A percentile compares a stretch with the other conserved stretches of the same genome.
Conservation (phyloP, 1,284 basidiomycete species). For the Apiotrichum gracile region DNA sequence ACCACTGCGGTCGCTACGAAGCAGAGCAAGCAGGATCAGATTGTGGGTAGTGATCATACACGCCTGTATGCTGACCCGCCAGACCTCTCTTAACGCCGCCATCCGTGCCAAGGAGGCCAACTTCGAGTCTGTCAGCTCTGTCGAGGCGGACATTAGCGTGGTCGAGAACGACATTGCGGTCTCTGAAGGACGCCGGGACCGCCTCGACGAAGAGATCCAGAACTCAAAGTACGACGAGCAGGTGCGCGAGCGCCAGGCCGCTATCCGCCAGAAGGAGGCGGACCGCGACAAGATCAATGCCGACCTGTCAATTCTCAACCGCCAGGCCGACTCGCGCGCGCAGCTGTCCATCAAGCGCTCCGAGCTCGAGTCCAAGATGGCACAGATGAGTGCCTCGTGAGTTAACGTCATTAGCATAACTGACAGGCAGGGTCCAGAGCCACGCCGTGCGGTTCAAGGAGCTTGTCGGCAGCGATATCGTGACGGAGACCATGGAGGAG, state of each 20-base stretch:
- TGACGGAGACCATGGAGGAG: conserved; percentile 62
- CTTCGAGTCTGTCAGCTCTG: conserved; percentile 56
- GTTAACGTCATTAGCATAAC: conserved; percentile 31
- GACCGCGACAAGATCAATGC: conserved; percentile 63
- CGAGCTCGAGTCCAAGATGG: conserved; percentile 61
- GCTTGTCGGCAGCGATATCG: conserved; percentile 57
- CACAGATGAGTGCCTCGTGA: conserved; percentile 63
- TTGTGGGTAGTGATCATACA: conserved; percentile 50
- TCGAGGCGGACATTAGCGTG: conserved; percentile 57
- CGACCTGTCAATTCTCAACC: conserved; percentile 68
- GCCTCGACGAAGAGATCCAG: conserved; percentile 57
- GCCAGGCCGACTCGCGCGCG: conserved; percentile 77
- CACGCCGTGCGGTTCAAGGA: conserved; percentile 61
- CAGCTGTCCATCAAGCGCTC: conserved; percentile 69
- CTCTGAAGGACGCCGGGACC: conserved; percentile 57
- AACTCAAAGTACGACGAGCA: conserved; percentile 63
- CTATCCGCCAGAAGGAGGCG: conserved; percentile 61
- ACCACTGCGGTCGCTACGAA: conserved; percentile 34
- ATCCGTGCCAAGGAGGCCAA: conserved; percentile 52
- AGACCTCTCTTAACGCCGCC: conserved; percentile 31
- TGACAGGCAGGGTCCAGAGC: conserved; percentile 54
- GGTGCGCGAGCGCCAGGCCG: conserved; percentile 57
- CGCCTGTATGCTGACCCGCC: not conserved
- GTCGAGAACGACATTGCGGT: conserved; percentile 64
- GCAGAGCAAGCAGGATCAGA: conserved; percentile 54